Percentiles rank a stretch among this genome's conserved stretches.
phyloP scores from a whole-genome alignment of 148 eudicot species.

The Vaccinium corymbosum region DNA sequence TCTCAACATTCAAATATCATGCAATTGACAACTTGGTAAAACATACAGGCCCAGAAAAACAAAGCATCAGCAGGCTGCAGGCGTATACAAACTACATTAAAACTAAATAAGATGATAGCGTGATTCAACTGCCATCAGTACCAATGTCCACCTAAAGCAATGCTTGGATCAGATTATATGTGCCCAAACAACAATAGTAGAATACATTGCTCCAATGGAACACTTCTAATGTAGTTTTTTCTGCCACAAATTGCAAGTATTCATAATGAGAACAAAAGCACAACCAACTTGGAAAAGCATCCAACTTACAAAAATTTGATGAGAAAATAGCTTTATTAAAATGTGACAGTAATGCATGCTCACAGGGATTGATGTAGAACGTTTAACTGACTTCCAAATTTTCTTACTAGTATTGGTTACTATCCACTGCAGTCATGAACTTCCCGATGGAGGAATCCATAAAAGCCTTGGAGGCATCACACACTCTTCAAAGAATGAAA shows the following conservation, averaged over 20 bases:
- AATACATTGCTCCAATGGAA: not conserved
- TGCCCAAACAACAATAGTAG: not conserved
- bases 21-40: constrained; percentile 5
- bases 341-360: not conserved
- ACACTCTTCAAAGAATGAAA: not conserved
- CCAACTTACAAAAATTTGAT: not conserved
- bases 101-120: not conserved
- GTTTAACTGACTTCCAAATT: not conserved
- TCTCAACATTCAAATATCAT: not conserved
- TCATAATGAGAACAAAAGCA: not conserved
- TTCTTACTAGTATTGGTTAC: not conserved
- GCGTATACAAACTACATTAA: not conserved
- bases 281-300: not conserved
- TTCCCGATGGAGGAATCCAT: not conserved
- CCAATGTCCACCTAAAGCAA: not conserved
- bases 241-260: not conserved
- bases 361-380: not conserved
- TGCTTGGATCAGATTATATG: not conserved
- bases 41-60: not conserved
- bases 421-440: not conserved
- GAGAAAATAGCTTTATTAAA: not conserved
- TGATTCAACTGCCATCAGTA: not conserved
- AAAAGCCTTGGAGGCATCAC: not conserved
- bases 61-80: not conserved
- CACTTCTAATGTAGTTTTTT: not conserved